A percentile compares a stretch with the other conserved stretches of the same genome.
These are phyloP conservation scores for Cladophialophora chaetospira DNA, from an alignment of 2,329 filamentous ascomycete species.

Conservation along the genomic window DNA sequence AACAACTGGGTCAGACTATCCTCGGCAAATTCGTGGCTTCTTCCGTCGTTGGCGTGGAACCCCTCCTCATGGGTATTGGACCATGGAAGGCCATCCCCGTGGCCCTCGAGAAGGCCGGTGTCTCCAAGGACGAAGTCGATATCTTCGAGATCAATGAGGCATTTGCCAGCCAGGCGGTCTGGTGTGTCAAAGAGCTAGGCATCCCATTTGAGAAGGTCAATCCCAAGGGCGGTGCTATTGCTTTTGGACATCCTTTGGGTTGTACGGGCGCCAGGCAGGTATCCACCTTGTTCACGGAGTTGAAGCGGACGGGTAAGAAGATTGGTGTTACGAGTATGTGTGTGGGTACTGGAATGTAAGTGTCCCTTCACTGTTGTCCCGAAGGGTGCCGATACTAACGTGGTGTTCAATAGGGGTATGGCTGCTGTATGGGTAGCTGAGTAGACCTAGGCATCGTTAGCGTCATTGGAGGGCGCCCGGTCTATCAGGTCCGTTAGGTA, in stretches of 20 bases:
- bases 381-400: not conserved
- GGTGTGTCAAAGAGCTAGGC: constrained; percentile 85
- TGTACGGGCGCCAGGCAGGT: constrained; percentile 95
- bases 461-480: too few relatives aligned
- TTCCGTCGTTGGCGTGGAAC: constrained; percentile 83
- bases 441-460: constrained; percentile 57
- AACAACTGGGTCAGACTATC: constrained; percentile 83
- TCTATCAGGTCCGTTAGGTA: too few relatives aligned
- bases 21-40: constrained; percentile 90
- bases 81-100: constrained; percentile 96
- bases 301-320: constrained; percentile 80
- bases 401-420: constrained; percentile 62
- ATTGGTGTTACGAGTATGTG: constrained; percentile 96
- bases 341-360: constrained; percentile 83
- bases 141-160: constrained; percentile 99
- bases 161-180: constrained; percentile 92
- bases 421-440: constrained; percentile 94
- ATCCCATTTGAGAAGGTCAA: constrained; percentile 87
- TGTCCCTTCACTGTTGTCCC: not conserved
- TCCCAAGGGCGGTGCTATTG: constrained; percentile 94
- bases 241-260: constrained; percentile 87
- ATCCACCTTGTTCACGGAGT: constrained; percentile 85
- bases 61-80: constrained; percentile 92
- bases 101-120: constrained; percentile 82
- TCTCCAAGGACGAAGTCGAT: constrained; percentile 87